Evolutionary conservation across 495 filamentous ascomycete genomes (phyloP), one percentile per base, ranked within the genome.

Genomic region (Xylona heveae): DNA sequence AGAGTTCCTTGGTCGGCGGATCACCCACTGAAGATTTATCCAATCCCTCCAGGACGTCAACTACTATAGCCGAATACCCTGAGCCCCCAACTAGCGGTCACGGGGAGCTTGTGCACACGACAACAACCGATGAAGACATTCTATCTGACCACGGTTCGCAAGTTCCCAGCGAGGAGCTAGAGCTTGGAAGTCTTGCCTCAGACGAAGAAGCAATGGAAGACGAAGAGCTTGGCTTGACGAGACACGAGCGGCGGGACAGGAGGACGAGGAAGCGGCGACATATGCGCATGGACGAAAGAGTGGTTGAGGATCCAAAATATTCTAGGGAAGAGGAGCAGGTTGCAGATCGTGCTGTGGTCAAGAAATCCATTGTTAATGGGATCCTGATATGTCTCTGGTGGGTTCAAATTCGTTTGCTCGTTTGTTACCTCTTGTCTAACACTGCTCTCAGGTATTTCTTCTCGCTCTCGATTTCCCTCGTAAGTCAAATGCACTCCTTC

Each of bases 391-490:
- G 66, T 18, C 57, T 90, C 40, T 97, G 88, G 88, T 93, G 38
- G 3, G 28, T 31, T 16, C 4, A 8, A 9, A 20, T 21, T 37
- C 8, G n/a, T 16, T 26, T 29, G 8, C 18, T 6, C n/a, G 14
- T n/a, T 15, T 38, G 25, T 29, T 31, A 13, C 23, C 21, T 19
- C 17, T 17, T 16, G 4, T 12, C 19, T 37, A 10, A 33, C 33
- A 23, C 7, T 23, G n/a, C 25, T 38, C 31, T 40, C 39, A 94
- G 50, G 50, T 59, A 59, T 53, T 57, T 80, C 19, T 94, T 95
- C 52, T 93, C 83, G 12, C 66, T 95, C 23, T 78, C 78, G 9
- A 93, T 95, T 44, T 95, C 90, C 19, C 70, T 97, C 34, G 82
- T 91, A 65, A 62, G 79, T 59, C 21, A 13, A 30, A 7, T 30